A percentile compares a stretch with the other conserved stretches of the same genome.
These are phyloP conservation scores for Fusarium bulbicola DNA, from an alignment of 2,329 filamentous ascomycete genomes.

Conservation along the genomic window DNA sequence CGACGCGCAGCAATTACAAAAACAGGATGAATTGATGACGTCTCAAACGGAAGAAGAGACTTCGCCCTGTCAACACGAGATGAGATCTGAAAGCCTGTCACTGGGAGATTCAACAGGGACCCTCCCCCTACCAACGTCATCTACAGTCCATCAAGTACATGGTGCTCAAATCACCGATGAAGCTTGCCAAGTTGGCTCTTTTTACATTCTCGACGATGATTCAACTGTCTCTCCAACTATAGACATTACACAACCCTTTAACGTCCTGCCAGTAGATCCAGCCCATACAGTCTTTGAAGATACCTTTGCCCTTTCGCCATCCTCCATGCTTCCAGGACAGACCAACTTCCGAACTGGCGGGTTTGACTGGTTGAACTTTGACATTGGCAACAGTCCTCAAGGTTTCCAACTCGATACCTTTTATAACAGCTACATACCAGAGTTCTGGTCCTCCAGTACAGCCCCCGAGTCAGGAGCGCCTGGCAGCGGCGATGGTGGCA, in stretches of 20 bases:
- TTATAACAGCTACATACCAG: neutral
- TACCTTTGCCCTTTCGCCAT: neutral
- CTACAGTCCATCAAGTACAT: neutral
- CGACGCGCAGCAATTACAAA: neutral
- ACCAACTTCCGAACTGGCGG: neutral
- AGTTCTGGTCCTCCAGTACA: neutral
- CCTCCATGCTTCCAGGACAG: neutral
- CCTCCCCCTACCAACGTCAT: rapidly evolving
- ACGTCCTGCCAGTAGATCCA: neutral
- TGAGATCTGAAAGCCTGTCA: neutral
- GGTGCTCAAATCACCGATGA: neutral
- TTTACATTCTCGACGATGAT: neutral
- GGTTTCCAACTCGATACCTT: neutral
- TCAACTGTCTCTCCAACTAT: neutral
- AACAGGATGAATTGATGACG: neutral
- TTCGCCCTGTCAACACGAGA: neutral
- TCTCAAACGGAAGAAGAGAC: neutral
- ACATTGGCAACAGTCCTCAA: neutral
- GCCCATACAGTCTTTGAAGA: neutral
- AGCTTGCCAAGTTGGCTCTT: neutral
- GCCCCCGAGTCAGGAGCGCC: neutral
- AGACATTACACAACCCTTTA: neutral
- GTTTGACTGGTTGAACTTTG: neutral
- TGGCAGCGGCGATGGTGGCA: neutral
- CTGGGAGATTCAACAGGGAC: rapidly evolving